Conservation (phyloP, 139 green algal genomes). For the Picochlorum sp. region DNA sequence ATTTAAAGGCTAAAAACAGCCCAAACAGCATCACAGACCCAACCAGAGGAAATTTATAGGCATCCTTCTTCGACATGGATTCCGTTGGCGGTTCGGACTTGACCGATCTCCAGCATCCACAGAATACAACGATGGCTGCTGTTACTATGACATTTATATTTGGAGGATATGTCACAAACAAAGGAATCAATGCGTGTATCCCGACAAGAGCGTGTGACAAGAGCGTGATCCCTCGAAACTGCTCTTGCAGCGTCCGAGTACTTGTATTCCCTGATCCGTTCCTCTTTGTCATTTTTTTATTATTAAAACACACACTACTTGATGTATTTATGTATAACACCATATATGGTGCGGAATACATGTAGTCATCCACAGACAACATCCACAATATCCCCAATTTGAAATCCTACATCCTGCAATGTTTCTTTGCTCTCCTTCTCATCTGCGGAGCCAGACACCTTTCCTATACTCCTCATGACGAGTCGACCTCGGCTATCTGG, state of each 20-base stretch:
- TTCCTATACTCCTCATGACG: slow-evolving; percentile 71
- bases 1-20: slow-evolving; percentile 94
- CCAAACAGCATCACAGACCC: slow-evolving; percentile 86
- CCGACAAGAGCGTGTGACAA: slow-evolving; percentile 14
- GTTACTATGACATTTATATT: slow-evolving; percentile 79
- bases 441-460: slow-evolving; percentile 32
- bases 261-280: background rate
- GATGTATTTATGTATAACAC: no score
- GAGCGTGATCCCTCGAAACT: background rate
- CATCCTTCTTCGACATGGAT: slow-evolving; percentile 82
- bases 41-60: slow-evolving; percentile 90
- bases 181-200: slow-evolving; percentile 14
- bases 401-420: slow-evolving; percentile 70
- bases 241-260: background rate
- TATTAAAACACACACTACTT: no score
- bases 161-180: slow-evolving; percentile 26
- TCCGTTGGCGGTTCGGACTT: slow-evolving; percentile 59
- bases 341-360: no score
- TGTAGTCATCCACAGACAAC: slow-evolving; percentile 41
- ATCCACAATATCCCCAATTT: slow-evolving; percentile 79
- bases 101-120: slow-evolving; percentile 74
- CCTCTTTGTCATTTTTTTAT: no score
- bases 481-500: slow-evolving; percentile 72
- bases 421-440: slow-evolving; percentile 73
- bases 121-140: slow-evolving; percentile 71